Evolutionary conservation across 257 asterid genomes (phyloP).

Genomic region (Nicotiana undulata): DNA sequence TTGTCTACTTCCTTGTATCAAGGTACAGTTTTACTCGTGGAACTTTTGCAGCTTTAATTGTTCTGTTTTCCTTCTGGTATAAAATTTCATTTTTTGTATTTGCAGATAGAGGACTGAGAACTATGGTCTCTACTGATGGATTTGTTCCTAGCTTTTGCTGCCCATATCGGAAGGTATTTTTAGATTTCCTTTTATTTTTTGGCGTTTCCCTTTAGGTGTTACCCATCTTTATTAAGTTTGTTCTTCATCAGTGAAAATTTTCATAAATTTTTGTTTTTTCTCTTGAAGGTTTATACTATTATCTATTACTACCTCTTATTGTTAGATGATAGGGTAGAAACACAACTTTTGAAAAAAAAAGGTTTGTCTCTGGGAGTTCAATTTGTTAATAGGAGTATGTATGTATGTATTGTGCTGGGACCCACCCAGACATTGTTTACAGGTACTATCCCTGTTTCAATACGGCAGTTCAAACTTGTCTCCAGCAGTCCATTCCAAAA

Average conservation of each 20-base stretch:
- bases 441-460: conserved; percentile 13
- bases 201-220: not conserved
- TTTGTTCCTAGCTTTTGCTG: not conserved
- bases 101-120: conserved; percentile 25
- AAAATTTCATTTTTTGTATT: not conserved
- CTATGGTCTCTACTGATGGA: conserved; percentile 4
- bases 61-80: not conserved
- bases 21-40: not conserved
- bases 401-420: not conserved
- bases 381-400: not conserved
- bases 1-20: not conserved
- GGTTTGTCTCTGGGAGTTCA: not conserved
- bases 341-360: not conserved
- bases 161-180: conserved; percentile 11
- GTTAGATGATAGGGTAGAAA: not conserved
- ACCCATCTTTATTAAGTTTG: not conserved
- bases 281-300: not conserved
- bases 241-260: not conserved
- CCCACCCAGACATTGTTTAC: conserved; percentile 16
- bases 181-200: not conserved
- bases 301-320: not conserved
- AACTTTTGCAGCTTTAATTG: not conserved
- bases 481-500: conserved; percentile 12
- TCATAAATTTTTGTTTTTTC: too few relatives aligned
- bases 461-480: conserved; percentile 15